phyloP scores from a whole-genome alignment of 768 basidiomycete species.

The Naganishia vaughanmartiniae region DNA sequence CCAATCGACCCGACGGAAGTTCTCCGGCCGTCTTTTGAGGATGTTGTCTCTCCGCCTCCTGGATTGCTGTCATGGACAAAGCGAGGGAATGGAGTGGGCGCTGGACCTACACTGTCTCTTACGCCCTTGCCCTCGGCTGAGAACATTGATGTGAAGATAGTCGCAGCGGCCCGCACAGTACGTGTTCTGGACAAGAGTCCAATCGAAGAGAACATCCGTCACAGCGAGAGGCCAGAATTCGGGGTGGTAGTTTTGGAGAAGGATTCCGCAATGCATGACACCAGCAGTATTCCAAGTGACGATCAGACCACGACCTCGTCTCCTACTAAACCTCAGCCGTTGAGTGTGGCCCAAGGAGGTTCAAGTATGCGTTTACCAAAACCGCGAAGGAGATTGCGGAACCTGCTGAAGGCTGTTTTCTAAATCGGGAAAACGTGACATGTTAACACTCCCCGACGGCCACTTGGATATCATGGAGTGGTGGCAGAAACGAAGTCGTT shows the following conservation, averaged over 20 bases:
- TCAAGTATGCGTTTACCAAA: neutral
- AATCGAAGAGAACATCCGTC: neutral
- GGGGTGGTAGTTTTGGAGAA: neutral
- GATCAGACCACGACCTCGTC: neutral
- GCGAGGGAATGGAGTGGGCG: neutral
- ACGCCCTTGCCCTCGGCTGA: neutral
- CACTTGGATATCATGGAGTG: too few relatives aligned
- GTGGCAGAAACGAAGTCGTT: too few relatives aligned
- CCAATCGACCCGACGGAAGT: slow-evolving; percentile 5
- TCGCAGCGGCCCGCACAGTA: neutral
- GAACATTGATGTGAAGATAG: neutral
- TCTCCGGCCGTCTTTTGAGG: neutral
- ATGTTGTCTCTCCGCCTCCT: too few relatives aligned
- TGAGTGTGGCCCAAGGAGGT: neutral
- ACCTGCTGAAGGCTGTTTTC: neutral
- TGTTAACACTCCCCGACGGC: too few relatives aligned
- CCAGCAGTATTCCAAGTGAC: neutral
- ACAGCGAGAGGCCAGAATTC: neutral
- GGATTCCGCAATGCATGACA: neutral
- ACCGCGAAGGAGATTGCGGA: neutral
- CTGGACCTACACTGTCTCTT: neutral
- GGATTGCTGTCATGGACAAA: neutral
- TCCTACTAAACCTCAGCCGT: neutral
- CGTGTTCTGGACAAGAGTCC: neutral
- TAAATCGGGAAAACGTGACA: neutral